These are phyloP conservation scores for Diaporthe nobilis DNA, from an alignment of 2,329 filamentous ascomycete genomes.

Conservation along the genomic window DNA sequence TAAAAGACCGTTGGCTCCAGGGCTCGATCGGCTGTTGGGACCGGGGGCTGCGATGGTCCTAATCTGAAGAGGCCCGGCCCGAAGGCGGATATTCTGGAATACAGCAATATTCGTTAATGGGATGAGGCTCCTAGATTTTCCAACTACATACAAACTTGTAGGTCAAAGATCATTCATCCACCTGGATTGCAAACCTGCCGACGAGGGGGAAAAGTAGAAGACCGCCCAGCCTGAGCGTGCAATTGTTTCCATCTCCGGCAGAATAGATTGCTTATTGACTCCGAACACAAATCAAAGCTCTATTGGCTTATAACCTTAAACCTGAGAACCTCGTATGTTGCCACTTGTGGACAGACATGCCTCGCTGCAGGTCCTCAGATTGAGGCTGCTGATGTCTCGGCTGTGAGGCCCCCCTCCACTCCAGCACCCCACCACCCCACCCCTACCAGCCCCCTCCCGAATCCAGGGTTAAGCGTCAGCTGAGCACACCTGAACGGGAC, in stretches of 20 bases:
- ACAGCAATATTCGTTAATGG: not conserved
- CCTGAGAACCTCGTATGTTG: not conserved
- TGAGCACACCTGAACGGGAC: not conserved
- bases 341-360: not conserved
- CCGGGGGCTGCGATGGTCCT: not conserved
- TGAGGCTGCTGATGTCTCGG: not conserved
- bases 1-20: too few relatives aligned
- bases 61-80: not conserved
- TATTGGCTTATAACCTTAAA: not conserved
- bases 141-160: not conserved
- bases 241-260: not conserved
- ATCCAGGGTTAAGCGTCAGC: not conserved
- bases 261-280: not conserved
- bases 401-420: not conserved
- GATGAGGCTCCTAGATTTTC: not conserved
- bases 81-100: not conserved
- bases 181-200: too few relatives aligned
- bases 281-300: not conserved
- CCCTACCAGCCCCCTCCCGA: not conserved
- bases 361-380: not conserved
- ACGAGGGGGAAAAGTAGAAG: not conserved
- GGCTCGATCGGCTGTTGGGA: slow-evolving; percentile 1
- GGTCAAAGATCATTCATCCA: not conserved
- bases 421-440: not conserved
- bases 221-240: not conserved